Evolutionary conservation across 1,139 yeast genomes (phyloP).

Genomic region (Nematodospora anomalae): DNA sequence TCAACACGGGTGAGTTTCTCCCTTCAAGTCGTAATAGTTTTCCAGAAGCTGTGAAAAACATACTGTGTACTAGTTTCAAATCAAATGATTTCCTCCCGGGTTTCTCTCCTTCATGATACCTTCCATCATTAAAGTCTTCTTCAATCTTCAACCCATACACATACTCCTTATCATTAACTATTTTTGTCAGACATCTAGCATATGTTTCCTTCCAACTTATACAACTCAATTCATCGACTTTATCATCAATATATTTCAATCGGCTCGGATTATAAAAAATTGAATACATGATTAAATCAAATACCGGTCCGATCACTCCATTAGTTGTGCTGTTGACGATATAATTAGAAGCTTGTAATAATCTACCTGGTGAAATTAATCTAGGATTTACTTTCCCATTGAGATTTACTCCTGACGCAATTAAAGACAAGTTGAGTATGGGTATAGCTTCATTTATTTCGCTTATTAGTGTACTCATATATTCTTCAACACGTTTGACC

Average conservation of each 20-base stretch:
- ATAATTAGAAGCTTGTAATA: conserved; percentile 61
- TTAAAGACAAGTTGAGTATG: conserved; percentile 61
- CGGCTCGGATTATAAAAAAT: conserved; percentile 64
- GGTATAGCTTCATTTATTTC: conserved; percentile 74
- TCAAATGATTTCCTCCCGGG: conserved; percentile 37
- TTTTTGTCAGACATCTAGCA: conserved; percentile 52
- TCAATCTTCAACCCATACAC: conserved; percentile 47
- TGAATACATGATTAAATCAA: conserved; percentile 60
- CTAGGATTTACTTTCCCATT: conserved; percentile 48
- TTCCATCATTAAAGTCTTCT: conserved; percentile 69
- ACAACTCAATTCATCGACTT: conserved; percentile 27
- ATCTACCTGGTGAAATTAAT: conserved; percentile 62
- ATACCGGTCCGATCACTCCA: conserved; percentile 55
- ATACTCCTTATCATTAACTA: conserved; percentile 22
- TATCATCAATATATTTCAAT: conserved; percentile 32
- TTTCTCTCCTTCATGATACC: conserved; percentile 60
- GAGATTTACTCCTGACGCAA: conserved; percentile 69
- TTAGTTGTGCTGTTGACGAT: conserved; percentile 35
- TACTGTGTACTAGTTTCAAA: conserved; percentile 46
- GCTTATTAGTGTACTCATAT: conserved; percentile 47
- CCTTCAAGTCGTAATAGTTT: conserved; percentile 64
- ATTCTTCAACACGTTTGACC: conserved; percentile 47
- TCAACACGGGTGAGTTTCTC: conserved; percentile 66
- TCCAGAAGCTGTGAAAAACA: conserved; percentile 77
- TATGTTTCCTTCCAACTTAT: conserved; percentile 76